Evolutionary conservation across 2,329 filamentous ascomycete genomes (phyloP), one percentile per base, ranked within the genome.

Genomic region (Penicillium sp.): DNA sequence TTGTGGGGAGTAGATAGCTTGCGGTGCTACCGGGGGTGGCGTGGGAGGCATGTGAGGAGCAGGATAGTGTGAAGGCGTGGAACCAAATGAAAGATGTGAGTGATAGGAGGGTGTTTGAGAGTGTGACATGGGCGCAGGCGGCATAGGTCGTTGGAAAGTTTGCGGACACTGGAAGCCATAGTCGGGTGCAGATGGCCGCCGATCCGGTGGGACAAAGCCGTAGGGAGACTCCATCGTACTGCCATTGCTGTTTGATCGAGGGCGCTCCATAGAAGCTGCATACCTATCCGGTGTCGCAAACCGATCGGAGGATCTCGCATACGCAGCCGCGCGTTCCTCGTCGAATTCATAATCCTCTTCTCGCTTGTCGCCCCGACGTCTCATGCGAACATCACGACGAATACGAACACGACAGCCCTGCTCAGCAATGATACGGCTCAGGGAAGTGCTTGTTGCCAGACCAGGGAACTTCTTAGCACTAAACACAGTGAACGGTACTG

Each of bases 381-480:
- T 86, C 89, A 96, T 95, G 54, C 91, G 86, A 7, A 96, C 90
- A 75, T 97, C 94, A 60, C 94, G 89, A 53, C 94, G 85, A 67
- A 99, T 99, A 42, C 94, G 88, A 27, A 99, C 94, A 62, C 93
- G 90, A 73, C 94, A 97, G 55, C 94, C 94, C 75, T 99, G 94
- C 73, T 99, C 93, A 16, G 93, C 92, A 40, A 99, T 91, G 34
- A 90, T 88, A 59, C 92, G 88, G 75, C 92, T 97, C 46, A 97
- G 79, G 11, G 83, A 79, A 0, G 94, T 99, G 76, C 91, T 97
- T 72, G 94, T 90, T 41, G 89, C 88, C 55, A 97, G 79, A 16
- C 93, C 94, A 14, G 94, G 94, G 77, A 99, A 99, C 78, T 97
- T 97, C 85, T 97, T 99, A 47, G 94, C 94, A 65, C 92, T 97